Conservation (phyloP, 495 filamentous ascomycete genomes). For the Daldinia grandis region DNA sequence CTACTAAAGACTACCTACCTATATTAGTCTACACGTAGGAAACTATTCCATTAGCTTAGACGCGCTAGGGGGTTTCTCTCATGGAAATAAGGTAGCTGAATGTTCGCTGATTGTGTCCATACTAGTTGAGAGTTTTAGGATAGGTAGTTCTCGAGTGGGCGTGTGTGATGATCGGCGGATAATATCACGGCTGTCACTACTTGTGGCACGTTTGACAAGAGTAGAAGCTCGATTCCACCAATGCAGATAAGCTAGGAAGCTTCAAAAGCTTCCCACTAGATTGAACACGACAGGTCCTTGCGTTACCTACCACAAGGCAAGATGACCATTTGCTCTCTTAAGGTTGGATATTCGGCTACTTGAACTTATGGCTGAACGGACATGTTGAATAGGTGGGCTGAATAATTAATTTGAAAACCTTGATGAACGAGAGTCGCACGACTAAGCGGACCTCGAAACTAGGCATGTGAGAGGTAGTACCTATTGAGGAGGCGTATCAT, state of each 20-base stretch:
- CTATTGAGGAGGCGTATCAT: background rate
- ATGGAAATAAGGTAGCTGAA: background rate
- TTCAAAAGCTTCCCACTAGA: background rate
- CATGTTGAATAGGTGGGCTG: background rate
- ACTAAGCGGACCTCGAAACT: background rate
- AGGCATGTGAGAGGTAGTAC: background rate
- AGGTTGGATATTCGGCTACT: background rate
- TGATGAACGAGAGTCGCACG: background rate
- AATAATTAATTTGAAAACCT: background rate
- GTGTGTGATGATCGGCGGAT: background rate
- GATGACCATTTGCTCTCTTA: background rate
- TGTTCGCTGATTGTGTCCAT: background rate
- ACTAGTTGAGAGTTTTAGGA: background rate
- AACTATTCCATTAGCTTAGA: background rate
- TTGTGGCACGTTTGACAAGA: background rate
- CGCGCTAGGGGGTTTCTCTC: background rate
- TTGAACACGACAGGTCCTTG: constrained; percentile 1
- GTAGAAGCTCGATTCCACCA: background rate
- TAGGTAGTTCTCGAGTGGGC: background rate
- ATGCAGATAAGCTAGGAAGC: background rate
- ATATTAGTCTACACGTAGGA: background rate
- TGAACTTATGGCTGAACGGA: background rate
- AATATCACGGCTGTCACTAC: background rate
- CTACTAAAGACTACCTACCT: background rate
- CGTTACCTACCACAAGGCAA: background rate